Evolutionary conservation across 2,329 filamentous ascomycete genomes (phyloP).

Genomic region (Aureobasidium namibiae): DNA sequence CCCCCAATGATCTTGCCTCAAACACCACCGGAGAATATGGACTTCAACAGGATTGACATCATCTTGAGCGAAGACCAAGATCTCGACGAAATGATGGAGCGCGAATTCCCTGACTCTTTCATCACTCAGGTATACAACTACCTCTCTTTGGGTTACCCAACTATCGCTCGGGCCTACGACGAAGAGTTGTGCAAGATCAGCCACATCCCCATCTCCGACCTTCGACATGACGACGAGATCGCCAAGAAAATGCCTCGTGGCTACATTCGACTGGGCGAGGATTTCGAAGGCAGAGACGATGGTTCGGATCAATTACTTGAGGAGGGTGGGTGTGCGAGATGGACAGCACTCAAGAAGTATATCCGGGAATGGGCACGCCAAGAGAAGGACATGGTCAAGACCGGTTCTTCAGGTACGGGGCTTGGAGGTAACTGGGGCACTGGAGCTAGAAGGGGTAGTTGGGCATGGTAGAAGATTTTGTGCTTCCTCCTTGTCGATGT

Average conservation of each 20-base stretch:
- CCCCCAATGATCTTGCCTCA: constrained; percentile 30
- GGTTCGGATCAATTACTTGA: constrained; percentile 30
- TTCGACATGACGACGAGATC: constrained; percentile 62
- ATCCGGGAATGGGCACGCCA: constrained; percentile 85
- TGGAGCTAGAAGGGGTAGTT: constrained; percentile 40
- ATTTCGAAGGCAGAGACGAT: constrained; percentile 33
- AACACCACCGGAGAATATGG: constrained; percentile 19
- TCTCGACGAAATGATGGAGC: constrained; percentile 34
- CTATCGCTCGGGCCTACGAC: constrained; percentile 74
- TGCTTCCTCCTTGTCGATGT: background rate
- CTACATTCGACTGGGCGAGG: constrained; percentile 54
- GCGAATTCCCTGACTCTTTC: constrained; percentile 74
- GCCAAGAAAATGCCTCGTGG: constrained; percentile 53
- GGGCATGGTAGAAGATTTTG: constrained; percentile 28
- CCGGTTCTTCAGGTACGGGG: constrained; percentile 14
- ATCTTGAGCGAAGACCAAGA: constrained; percentile 37
- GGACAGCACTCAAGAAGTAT: constrained; percentile 76
- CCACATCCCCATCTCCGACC: constrained; percentile 57
- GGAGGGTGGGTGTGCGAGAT: constrained; percentile 56
- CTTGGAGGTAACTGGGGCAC: constrained; percentile 32
- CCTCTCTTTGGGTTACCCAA: constrained; percentile 83
- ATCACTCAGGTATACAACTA: constrained; percentile 98
- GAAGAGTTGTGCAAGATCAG: constrained; percentile 78
- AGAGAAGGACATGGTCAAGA: constrained; percentile 58
- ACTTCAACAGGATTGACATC: constrained; percentile 26